Percentiles rank a stretch among this genome's conserved stretches.
These are phyloP conservation scores for Fusarium sterilihyphosum DNA, from an alignment of 2,329 filamentous ascomycete genomes.

Conservation along the genomic window DNA sequence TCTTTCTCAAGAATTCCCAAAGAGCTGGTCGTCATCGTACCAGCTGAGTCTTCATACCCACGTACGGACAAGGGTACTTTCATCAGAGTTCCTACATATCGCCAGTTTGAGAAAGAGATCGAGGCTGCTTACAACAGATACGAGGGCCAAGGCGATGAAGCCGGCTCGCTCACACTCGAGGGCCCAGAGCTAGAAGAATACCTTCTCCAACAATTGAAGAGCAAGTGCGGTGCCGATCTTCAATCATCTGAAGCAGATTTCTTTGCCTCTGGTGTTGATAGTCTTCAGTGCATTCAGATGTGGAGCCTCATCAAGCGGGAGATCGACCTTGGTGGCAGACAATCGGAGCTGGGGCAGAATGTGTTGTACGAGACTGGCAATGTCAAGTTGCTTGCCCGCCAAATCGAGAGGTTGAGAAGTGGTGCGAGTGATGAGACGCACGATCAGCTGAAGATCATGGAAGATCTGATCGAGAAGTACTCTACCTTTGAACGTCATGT, in stretches of 20 bases:
- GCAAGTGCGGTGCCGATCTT: constrained; percentile 43
- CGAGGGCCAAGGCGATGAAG: constrained; percentile 15
- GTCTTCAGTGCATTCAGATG: constrained; percentile 66
- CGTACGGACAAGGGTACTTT: constrained; percentile 64
- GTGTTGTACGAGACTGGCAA: constrained; percentile 65
- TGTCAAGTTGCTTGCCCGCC: constrained; percentile 22
- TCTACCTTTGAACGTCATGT: constrained; percentile 44
- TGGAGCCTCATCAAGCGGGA: constrained; percentile 61
- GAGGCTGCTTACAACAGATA: constrained; percentile 49
- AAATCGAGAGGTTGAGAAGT: constrained; percentile 39
- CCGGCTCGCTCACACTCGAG: background rate
- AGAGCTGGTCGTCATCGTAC: constrained; percentile 63
- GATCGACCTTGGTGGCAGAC: constrained; percentile 58
- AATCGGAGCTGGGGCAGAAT: constrained; percentile 59
- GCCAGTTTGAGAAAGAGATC: constrained; percentile 55
- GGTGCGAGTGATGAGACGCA: constrained; percentile 14
- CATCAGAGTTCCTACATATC: constrained; percentile 62
- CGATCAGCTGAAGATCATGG: constrained; percentile 48
- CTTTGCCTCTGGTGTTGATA: constrained; percentile 67
- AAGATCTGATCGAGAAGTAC: constrained; percentile 50
- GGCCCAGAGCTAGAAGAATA: constrained; percentile 47
- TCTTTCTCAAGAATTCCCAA: constrained; percentile 63
- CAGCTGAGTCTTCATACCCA: constrained; percentile 55
- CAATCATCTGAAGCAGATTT: constrained; percentile 56
- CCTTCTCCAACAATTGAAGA: constrained; percentile 32